Base-by-base conservation (phyloP, 805 yeast species). In the Candida vaughaniae region DNA sequence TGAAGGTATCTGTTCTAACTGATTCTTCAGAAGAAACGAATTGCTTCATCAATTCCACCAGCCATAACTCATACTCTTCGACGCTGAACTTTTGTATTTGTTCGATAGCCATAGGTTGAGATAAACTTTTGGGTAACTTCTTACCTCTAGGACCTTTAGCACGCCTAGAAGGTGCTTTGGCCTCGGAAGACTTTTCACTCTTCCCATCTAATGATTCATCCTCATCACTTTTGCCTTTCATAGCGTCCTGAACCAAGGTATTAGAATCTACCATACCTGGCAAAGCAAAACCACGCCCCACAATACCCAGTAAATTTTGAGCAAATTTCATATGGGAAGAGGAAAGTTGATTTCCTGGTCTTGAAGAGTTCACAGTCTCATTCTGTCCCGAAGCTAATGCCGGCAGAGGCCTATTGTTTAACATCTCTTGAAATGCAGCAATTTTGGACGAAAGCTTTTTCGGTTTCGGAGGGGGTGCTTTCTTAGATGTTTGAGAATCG, bases 341-440 rank as follows among this genome's bases (percentile, higher is more conserved):
- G 3, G 71, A 56, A 22, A 66, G 48, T 45, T 52, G 66, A 3
- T 34, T 46, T 25, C 35, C 29, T 34, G 29, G 20, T 25, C 22
- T 5, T 6, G 29, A 15, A 10, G 27, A 5, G 3, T 32, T 16
- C 8, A 15, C 16, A 6, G 22, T 16, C 6, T 16, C 11, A 6
- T 29, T 15, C 8, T 6, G 16, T n/a, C n/a, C 14, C 23, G 18
- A 12, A 11, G 29, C 38, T 16, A 22, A 22, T 8, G 29, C 4
- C 20, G 27, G 10, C 6, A 10, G 23, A 14, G 31, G 29, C 25
- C 31, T 25, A 37, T 58, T 62, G 33, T 75, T 75, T 37, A 85
- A 66, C 83, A 82, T 78, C 51, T 82, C 84, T 52, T 85, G 95
- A 56, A 85, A 85, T 0, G 89, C 89, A 1, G 90, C 89, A 42